Evolutionary conservation across 495 filamentous ascomycete genomes (phyloP), one percentile per base, ranked within the genome.

Genomic region (Penicillium dipodomyicola): DNA sequence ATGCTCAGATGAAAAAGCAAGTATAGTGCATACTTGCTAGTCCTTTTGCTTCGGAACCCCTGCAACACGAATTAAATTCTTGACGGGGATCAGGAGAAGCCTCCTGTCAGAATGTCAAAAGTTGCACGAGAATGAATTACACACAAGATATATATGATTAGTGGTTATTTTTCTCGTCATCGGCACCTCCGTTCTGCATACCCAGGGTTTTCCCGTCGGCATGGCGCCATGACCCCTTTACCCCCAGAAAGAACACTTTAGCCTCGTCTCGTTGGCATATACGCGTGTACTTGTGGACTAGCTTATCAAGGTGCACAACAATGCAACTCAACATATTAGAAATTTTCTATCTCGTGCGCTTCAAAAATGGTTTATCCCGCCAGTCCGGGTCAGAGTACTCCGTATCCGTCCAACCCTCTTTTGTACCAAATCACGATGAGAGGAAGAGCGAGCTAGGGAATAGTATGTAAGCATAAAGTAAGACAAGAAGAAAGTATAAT

Each of bases 171-270:
- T 35, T 59, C 10, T 53, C 40, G 20, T 46, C 32, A 39, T 54
- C 52, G 30, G 52, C 42, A 30, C 19, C 42, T 54, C 52, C 52
- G 50, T 52, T 30, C 22, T 32, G 22, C 41, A 54, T 39, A 30
- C 43, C 10, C 43, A 23, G 27, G 39, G 45, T 10, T 20, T 10
- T 20, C 27, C 22, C n/a, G 30, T n/a, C 1, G 14, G 20, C 47
- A 25, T 35, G 30, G 23, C 39, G 50, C 37, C 39, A 52, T 42
- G 50, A 4, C 37, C 22, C 25, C 35, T 17, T 48, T 48, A 19
- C 22, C 50, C 49, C 50, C 49, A 52, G 25, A 52, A 32, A 42
- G 9, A 17, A 10, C 32, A 4, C 14, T 27, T 29, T 46, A 29
- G 43, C 42, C 20, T 47, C 46, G 52, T 54, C 42, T 47, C 43